Evolutionary conservation across 768 basidiomycete species (phyloP), one percentile per base, ranked within the genome.

Genomic region (Tephrocybe sp.): DNA sequence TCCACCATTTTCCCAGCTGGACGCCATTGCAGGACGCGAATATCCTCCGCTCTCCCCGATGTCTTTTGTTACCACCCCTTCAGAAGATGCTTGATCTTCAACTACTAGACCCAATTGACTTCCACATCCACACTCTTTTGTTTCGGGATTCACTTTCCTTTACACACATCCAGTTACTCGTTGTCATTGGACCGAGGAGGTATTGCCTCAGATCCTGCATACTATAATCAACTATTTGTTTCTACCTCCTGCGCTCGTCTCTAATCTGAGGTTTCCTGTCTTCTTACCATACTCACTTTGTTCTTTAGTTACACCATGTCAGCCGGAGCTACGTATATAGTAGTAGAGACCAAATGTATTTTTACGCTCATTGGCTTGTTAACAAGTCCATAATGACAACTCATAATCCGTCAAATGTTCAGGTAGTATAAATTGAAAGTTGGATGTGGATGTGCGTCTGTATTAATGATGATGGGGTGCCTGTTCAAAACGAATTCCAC

Each of bases 401-500:
- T 37, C 22, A 19, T 25, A 34, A 25, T 38, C 12, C 34, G 24
- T 1, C 5, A 19, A 23, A 18, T 19, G 16, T 38, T 18, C 16
- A 27, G 10, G 1, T 18, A 16, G 21, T 22, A 34, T 40, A 45
- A 42, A 34, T 33, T 23, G 10, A 22, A 25, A 21, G 31, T 43
- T 18, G 23, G 4, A 43, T 36, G 33, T 42, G 18, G 19, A 40
- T 15, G 21, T 45, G 13, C 16, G n/a, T 19, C n/a, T 27, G 37
- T 67, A 67, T 76, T 66, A 72, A 67, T 88, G 84, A 56, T 90
- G 84, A 63, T 91, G 86, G 34, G 79, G 86, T 18, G 79, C 84
- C 67, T 93, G 91, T 67, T 95, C 88, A 63, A 91, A 97, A 44
- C 86, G 88, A 45, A 95, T 78, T 38, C 94, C 94, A 59, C 94